phyloP scores from a whole-genome alignment of 2,329 filamentous ascomycete genomes.

The Elsinoe arachidis region DNA sequence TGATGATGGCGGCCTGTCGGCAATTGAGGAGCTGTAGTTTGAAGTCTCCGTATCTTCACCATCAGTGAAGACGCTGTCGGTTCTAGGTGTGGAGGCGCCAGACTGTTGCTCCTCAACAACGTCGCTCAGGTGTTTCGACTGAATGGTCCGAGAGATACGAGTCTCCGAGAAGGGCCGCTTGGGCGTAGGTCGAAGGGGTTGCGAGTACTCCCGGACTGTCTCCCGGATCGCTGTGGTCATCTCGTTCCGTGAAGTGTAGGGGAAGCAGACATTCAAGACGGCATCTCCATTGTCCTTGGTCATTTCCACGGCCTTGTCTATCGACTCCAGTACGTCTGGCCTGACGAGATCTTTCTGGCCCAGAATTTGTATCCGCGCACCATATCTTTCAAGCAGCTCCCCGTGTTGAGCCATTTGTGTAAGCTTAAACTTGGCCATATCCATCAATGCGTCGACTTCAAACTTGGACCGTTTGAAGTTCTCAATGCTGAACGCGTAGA shows the following conservation, averaged over 20 bases:
- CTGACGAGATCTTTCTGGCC: slow-evolving; percentile 78
- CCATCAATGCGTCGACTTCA: slow-evolving; percentile 94
- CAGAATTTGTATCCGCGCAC: slow-evolving; percentile 74
- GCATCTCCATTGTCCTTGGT: slow-evolving; percentile 80
- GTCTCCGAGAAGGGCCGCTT: slow-evolving; percentile 74
- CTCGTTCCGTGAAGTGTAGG: slow-evolving; percentile 91
- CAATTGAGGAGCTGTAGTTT: slow-evolving; percentile 14
- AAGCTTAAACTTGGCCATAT: slow-evolving; percentile 92
- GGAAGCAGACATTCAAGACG: slow-evolving; percentile 87
- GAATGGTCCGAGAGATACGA: slow-evolving; percentile 77
- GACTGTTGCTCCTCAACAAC: slow-evolving; percentile 27
- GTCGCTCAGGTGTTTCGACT: slow-evolving; percentile 39
- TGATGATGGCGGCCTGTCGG: slow-evolving; percentile 29
- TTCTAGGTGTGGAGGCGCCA: neutral
- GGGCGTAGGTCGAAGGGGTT: slow-evolving; percentile 43
- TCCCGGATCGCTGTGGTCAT: slow-evolving; percentile 83
- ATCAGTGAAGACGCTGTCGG: slow-evolving; percentile 7
- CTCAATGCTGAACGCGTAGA: slow-evolving; percentile 98
- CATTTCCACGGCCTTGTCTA: slow-evolving; percentile 76
- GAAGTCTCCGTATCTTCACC: slow-evolving; percentile 17
- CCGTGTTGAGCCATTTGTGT: slow-evolving; percentile 87
- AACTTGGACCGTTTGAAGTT: slow-evolving; percentile 97
- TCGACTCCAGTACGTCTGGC: slow-evolving; percentile 77
- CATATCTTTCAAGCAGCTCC: slow-evolving; percentile 85
- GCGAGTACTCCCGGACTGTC: slow-evolving; percentile 80